Base-by-base conservation (phyloP, 768 basidiomycete species). In the Suillus luteus region DNA sequence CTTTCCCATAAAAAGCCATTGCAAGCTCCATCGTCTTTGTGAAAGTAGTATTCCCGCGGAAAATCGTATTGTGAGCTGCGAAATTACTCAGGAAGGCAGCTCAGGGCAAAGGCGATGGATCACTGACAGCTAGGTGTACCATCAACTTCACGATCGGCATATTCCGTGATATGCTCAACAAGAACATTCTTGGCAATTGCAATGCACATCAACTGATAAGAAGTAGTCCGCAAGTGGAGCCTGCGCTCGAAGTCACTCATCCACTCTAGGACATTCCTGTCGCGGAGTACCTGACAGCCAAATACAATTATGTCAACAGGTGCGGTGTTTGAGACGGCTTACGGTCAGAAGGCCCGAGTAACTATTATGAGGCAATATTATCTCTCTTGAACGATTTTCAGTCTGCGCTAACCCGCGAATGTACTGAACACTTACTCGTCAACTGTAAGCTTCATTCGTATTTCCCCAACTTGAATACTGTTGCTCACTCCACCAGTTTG, bases 1-100 rank as follows among this genome's bases (percentile, higher is more conserved):
- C 79, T 69, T 81, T 86, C n/a, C 93, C 93, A 69, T 93, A 91
- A 79, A 86, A 87, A n/a, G 81, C 80, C 86, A 96, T 92, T 68
- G 86, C 88, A 6, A 87, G 77, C 69, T 95, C 93, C 78, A 94
- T 85, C 33, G 89, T 86, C 76, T 86, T 93, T 63, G 88, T 89
- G 66, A 88, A 80, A 41, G 79, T 83, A 11, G 86, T 86, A 67
- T 89, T 89, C 43, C 87, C 90, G 60, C 82, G 83, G 73, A 89
- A 92, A 17, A 94, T 77, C 2, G 91, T 93, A 70, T 86, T 87
- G 66, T 90, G 89, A 9, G 91, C 91, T 93, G 68, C 8, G 54
- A 41, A 64, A 54, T 48, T 38, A 31, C 19, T 40, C 40, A 64
- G 51, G 52, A 52, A 66, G 46, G 40, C 15, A 17, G 33, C 17